These are phyloP conservation scores for Neurospora hispaniola DNA, from an alignment of 495 filamentous ascomycete species.

Conservation along the genomic window DNA sequence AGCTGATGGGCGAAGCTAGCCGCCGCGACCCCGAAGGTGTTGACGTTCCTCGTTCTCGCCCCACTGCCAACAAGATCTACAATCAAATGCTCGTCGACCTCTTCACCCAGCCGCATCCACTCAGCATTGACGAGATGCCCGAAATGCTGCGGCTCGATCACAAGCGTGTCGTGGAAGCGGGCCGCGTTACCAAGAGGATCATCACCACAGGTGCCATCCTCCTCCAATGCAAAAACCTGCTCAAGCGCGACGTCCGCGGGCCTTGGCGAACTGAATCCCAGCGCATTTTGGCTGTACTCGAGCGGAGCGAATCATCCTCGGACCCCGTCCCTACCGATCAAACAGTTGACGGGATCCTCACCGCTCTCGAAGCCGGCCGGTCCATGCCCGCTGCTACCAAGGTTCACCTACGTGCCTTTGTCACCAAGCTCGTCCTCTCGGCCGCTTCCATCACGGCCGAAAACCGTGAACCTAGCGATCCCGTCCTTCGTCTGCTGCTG, in stretches of 20 bases:
- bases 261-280: constrained; percentile 84
- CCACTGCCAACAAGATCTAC: constrained; percentile 64
- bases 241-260: constrained; percentile 82
- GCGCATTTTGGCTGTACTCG: constrained; percentile 51
- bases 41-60: constrained; percentile 40
- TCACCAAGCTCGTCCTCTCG: constrained; percentile 38
- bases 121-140: constrained; percentile 52
- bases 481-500: constrained; percentile 71
- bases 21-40: constrained; percentile 63
- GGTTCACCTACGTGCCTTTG: constrained; percentile 42
- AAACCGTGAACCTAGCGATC: constrained; percentile 48
- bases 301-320: constrained; percentile 23
- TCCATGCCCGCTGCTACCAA: constrained; percentile 64
- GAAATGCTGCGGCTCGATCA: constrained; percentile 80
- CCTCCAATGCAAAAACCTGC: constrained; percentile 85
- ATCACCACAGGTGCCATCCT: constrained; percentile 72
- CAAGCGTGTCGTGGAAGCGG: constrained; percentile 55
- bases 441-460: constrained; percentile 25
- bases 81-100: constrained; percentile 58
- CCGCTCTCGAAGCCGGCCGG: constrained; percentile 67
- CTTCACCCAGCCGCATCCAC: constrained; percentile 38
- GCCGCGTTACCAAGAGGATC: constrained; percentile 59
- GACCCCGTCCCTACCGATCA: constrained; percentile 42
- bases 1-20: constrained; percentile 58
- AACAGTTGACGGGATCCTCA: constrained; percentile 54